Base-by-base conservation (phyloP, 2,329 filamentous ascomycete species). In the Capronia epimyces region DNA sequence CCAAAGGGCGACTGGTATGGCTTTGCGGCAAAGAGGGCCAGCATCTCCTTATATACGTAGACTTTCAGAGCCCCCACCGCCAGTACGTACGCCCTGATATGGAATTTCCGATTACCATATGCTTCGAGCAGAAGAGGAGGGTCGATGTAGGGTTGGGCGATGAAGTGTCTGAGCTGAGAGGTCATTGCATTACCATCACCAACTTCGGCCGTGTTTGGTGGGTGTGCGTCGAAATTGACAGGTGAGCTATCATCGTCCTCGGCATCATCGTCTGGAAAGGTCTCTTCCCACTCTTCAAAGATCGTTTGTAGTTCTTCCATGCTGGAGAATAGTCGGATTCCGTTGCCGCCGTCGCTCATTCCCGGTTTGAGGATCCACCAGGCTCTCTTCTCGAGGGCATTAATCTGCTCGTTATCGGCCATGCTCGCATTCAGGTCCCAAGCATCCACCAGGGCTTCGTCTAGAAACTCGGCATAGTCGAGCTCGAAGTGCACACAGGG, bases 331-430 rank as follows among this genome's bases (percentile, higher is more conserved):
- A 98, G 73, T 32, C 88, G 75, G 51, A 98, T 96, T 1, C 93
- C 93, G 66, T 96, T 90, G 0, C 91, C 93, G 20, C 91, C 80
- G 66, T 98, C 93, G 67, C 89, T 95, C 93, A 98, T 97, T 7
- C 91, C 86, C 0, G 93, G 91, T 70, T 98, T 98, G 53, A 98
- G 69, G 59, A 98, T 97, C 93, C 93, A 98, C 91, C 91, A 98
- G 66, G 94, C 82, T 52, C 78, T 77, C 36, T 78, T 71, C 21
- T 69, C 66, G 6, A 47, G 21, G 5, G 21, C 32, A 15, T 34
- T 21, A 24, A 62, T 66, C 12, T 67, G 69, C 43, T 79, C 80
- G 61, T 95, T 95, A 40, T 75, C 75, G 25, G 80, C 79, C 67
- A 94, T 77, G 60, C 86, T 90, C 50, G 88, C 87, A 16, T 84